phyloP scores from a whole-genome alignment of 139 green algal genomes.

The Micractinium conductrix region DNA sequence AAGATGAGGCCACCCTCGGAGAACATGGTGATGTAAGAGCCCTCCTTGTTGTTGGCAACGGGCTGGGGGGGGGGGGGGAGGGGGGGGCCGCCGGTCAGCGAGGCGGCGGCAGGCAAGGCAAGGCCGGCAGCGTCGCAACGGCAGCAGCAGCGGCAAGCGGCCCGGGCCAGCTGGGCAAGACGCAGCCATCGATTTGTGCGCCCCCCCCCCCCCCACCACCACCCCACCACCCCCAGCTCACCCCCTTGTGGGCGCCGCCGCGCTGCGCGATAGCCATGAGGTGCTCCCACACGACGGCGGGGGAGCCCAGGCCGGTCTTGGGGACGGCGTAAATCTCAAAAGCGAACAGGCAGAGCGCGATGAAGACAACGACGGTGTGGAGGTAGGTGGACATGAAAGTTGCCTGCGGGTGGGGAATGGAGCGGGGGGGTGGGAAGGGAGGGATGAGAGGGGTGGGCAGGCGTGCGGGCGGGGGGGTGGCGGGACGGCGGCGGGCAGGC shows the following conservation, averaged over 20 bases:
- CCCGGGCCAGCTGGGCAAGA: no score
- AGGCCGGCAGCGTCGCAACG: no score
- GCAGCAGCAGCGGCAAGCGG: no score
- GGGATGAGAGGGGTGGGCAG: no score
- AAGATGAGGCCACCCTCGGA: constrained; percentile 90
- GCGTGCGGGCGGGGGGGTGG: no score
- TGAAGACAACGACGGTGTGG: constrained; percentile 89
- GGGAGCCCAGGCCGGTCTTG: constrained; percentile 61
- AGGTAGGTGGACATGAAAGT: constrained; percentile 81
- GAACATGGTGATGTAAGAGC: constrained; percentile 93
- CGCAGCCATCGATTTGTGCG: no score
- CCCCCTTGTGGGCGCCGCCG: constrained; percentile 25
- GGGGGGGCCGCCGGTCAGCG: no score
- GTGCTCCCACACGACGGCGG: constrained; percentile 75
- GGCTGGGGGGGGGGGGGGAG: no score
- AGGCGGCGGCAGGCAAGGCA: no score
- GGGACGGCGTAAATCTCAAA: constrained; percentile 80
- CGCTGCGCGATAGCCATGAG: constrained; percentile 49
- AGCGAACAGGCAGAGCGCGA: constrained; percentile 86
- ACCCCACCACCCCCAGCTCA: no score
- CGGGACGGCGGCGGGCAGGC: no score
- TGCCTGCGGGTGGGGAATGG: constrained; percentile 52
- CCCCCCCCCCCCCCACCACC: no score
- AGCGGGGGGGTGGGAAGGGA: background rate
- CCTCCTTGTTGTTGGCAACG: constrained; percentile 81